A percentile compares a stretch with the other conserved stretches of the same genome.
Evolutionary conservation across 2,329 filamentous ascomycete genomes (phyloP).

Genomic region (Apiospora sp.): DNA sequence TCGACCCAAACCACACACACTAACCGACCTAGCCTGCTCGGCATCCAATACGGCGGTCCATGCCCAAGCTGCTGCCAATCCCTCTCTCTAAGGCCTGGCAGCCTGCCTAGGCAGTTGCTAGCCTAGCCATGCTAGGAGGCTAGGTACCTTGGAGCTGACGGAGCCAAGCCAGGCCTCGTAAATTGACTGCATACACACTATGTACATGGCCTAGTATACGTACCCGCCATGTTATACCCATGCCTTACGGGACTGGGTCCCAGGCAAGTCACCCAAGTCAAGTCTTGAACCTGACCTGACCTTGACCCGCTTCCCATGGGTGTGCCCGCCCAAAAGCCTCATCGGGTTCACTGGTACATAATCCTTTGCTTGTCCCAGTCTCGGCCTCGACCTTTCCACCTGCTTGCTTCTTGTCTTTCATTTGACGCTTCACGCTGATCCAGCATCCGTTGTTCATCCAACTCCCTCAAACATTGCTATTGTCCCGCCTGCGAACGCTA

Average conservation of each 20-base stretch:
- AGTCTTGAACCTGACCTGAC: constrained; percentile 20
- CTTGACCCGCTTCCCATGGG: constrained; percentile 39
- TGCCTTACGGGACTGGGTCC: constrained; percentile 2
- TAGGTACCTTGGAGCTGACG: constrained; percentile 5
- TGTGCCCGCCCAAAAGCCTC: constrained; percentile 40
- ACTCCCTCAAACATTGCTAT: constrained; percentile 5
- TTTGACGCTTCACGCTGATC: constrained; percentile 27
- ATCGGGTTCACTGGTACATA: constrained; percentile 44
- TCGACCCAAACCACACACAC: constrained; percentile 21
- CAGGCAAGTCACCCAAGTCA: not conserved
- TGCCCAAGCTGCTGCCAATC: not conserved
- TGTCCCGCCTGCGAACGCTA: constrained; percentile 16
- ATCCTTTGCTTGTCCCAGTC: constrained; percentile 36
- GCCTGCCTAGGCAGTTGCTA: not conserved
- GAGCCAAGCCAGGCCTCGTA: constrained; percentile 19
- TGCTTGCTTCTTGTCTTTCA: constrained; percentile 28
- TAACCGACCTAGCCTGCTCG: not conserved
- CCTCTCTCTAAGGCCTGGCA: not conserved
- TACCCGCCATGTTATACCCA: constrained; percentile 10
- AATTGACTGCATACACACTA: constrained; percentile 19
- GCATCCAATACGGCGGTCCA: constrained; percentile 13
- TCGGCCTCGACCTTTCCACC: constrained; percentile 30
- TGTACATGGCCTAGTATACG: not conserved
- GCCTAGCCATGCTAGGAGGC: not conserved
- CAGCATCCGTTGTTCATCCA: constrained; percentile 20